phyloP scores from a whole-genome alignment of 768 basidiomycete species.

The Rhizopogon sp. region DNA sequence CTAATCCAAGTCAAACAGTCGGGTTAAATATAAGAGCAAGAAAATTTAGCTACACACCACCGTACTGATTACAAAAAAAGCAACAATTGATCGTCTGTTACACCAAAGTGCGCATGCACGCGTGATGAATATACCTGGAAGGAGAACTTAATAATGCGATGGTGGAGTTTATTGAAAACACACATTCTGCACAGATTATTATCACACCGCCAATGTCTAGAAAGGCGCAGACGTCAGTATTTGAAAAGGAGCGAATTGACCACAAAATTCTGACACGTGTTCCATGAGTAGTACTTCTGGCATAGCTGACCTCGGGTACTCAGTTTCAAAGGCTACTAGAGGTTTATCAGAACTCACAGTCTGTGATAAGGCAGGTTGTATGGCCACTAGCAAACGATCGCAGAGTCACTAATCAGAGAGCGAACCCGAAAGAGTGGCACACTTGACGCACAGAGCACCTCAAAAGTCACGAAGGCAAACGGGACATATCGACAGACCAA shows the following conservation, averaged over 20 bases:
- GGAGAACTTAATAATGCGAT: background rate
- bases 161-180: background rate
- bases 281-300: background rate
- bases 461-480: background rate
- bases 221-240: background rate
- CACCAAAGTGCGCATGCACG: background rate
- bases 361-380: background rate
- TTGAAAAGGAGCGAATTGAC: background rate
- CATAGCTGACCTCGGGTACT: background rate
- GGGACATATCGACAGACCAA: background rate
- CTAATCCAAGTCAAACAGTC: background rate
- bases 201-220: background rate
- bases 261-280: background rate
- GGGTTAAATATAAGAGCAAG: background rate
- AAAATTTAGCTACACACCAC: background rate
- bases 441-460: background rate
- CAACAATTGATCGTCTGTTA: background rate
- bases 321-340: background rate
- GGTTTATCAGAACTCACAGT: background rate
- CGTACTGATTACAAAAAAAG: background rate
- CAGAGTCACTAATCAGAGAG: background rate
- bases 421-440: too few species aligned
- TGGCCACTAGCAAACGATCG: background rate
- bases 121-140: background rate
- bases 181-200: background rate